A percentile compares a stretch with the other conserved stretches of the same genome.
Conservation (phyloP, 495 filamentous ascomycete genomes). For the Clohesyomyces aquaticus region DNA sequence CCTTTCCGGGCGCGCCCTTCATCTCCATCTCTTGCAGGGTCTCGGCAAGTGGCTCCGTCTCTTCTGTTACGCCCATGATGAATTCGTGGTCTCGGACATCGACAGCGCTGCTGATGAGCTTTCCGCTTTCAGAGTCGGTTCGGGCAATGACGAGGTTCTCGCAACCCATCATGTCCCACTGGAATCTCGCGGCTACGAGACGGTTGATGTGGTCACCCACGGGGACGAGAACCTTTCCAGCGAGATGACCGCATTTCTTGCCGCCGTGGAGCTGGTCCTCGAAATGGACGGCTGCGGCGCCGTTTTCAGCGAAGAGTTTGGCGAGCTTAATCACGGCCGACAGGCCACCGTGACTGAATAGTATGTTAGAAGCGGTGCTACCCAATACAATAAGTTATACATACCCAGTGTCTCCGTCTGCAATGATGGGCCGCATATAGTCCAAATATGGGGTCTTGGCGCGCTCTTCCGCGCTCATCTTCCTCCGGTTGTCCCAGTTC, state of each 20-base stretch:
- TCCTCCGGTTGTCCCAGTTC: slow-evolving; percentile 82
- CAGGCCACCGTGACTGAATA: slow-evolving; percentile 66
- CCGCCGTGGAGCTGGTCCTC: slow-evolving; percentile 97
- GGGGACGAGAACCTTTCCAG: slow-evolving; percentile 94
- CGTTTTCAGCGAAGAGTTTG: slow-evolving; percentile 98
- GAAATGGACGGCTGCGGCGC: slow-evolving; percentile 94
- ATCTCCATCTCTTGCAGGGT: slow-evolving; percentile 88
- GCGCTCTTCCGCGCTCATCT: slow-evolving; percentile 72
- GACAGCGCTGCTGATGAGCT: slow-evolving; percentile 83
- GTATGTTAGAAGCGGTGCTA: not conserved
- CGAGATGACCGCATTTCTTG: slow-evolving; percentile 97
- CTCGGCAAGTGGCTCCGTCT: slow-evolving; percentile 79
- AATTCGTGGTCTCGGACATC: slow-evolving; percentile 95
- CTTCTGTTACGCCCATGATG: slow-evolving; percentile 80
- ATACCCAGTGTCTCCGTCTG: slow-evolving; percentile 94
- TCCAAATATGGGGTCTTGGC: slow-evolving; percentile 79
- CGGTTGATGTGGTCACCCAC: slow-evolving; percentile 96
- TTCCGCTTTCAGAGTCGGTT: slow-evolving; percentile 93
- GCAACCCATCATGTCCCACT: slow-evolving; percentile 96
- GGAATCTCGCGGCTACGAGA: slow-evolving; percentile 86
- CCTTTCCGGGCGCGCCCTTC: slow-evolving; percentile 69
- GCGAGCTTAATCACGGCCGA: slow-evolving; percentile 94
- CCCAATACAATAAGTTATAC: slow-evolving; percentile 31
- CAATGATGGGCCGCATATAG: slow-evolving; percentile 91
- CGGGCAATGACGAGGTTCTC: slow-evolving; percentile 94